These are phyloP conservation scores for Hemisphaericaspora subhashii DNA, from an alignment of 1,139 yeast genomes.

Conservation along the genomic window DNA sequence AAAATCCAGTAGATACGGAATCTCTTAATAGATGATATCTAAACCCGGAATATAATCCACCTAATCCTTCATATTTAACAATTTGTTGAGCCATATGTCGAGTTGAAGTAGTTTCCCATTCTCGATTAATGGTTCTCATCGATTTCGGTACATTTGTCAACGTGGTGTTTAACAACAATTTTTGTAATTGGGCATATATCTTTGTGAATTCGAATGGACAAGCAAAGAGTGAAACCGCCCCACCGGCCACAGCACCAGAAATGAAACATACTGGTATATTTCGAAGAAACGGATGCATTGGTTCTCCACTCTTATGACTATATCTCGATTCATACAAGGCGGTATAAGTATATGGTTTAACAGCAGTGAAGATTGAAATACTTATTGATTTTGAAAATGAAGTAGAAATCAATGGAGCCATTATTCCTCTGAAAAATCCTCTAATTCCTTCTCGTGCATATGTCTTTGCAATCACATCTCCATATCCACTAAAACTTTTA, in stretches of 20 bases:
- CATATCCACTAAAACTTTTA: slow-evolving; percentile 52
- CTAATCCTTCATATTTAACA: slow-evolving; percentile 54
- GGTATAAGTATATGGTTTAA: slow-evolving; percentile 50
- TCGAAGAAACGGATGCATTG: slow-evolving; percentile 42
- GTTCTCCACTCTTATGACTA: slow-evolving; percentile 11
- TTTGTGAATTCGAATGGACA: slow-evolving; percentile 88
- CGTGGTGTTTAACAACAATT: slow-evolving; percentile 39
- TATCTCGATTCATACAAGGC: slow-evolving; percentile 21
- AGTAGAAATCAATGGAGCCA: slow-evolving; percentile 69
- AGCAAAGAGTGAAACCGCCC: slow-evolving; percentile 62
- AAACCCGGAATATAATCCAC: slow-evolving; percentile 73
- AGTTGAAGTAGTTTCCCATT: slow-evolving; percentile 22
- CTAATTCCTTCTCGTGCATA: slow-evolving; percentile 59
- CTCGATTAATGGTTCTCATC: slow-evolving; percentile 15
- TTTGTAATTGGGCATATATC: slow-evolving; percentile 71
- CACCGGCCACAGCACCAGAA: slow-evolving; percentile 71
- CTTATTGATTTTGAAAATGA: slow-evolving; percentile 66
- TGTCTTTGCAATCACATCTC: slow-evolving; percentile 61
- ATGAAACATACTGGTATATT: slow-evolving; percentile 66
- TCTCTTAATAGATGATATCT: slow-evolving; percentile 68
- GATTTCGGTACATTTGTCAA: slow-evolving; percentile 16
- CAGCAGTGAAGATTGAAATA: slow-evolving; percentile 62
- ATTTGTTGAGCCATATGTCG: slow-evolving; percentile 50
- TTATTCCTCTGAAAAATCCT: slow-evolving; percentile 77
- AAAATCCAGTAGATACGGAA: slow-evolving; percentile 68